Base-by-base conservation (phyloP, 106 monocot species). In the Allium cepa region DNA sequence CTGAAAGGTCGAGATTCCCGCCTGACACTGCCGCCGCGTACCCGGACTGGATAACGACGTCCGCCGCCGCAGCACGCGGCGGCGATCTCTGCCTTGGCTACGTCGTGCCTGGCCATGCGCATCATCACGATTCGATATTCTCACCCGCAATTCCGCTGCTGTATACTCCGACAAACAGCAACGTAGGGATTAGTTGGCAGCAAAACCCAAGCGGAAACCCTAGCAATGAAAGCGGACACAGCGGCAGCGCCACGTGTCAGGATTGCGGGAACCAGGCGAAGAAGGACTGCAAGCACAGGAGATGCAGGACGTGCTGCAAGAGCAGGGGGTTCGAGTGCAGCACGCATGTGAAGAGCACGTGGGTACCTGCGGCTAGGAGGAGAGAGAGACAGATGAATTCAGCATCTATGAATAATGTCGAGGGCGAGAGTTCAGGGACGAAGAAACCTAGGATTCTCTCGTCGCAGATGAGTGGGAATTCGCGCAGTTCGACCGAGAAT, bases 211-310 rank as follows among this genome's bases (percentile, higher is more conserved):
- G 17, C 47, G 74, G 47, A 36, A 84, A 70, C 69, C 71, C 74
- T 67, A 55, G 53, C 53, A 55, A 15, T 15, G 15, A 15, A 11
- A 79, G 82, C 82, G 53, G 53, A 2, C 53, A 55, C 7, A 36
- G 36, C 36, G 36, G 36, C 26, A 17, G 4, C 48, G 61, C 47
- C 11, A 82, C 87, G 17, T 91, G 91, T 67, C 77, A 87, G 71
- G 91, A 91, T 53, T 91, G 91, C 71, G 91, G 91, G 26, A 91
- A 91, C 73, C 87, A 91, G 71, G 91, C 91, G 9, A 91, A 91
- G 73, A 91, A 91, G 72, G 91, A 87, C 68, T 91, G 91, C 78
- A 69, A 13, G 60, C 77, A 91, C 75, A 65, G 67, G 46, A 70
- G 91, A 11, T 91, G 91, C 81, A 67, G 91, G n/a, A 87, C 84